Evolutionary conservation across 2,329 filamentous ascomycete genomes (phyloP).

Genomic region (Scedosporium aurantiacum): DNA sequence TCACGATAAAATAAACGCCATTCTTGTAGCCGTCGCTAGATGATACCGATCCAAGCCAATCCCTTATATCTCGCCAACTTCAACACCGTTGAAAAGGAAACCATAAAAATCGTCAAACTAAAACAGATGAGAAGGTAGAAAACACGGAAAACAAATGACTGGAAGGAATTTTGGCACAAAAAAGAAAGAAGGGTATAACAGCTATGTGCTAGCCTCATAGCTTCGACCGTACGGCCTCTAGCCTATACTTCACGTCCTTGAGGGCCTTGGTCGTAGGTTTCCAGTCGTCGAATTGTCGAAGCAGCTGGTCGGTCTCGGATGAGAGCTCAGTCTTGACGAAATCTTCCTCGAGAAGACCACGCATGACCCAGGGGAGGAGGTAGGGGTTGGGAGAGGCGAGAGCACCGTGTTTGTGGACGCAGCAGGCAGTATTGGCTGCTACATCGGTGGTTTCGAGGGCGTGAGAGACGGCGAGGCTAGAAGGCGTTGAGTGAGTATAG

Average conservation of each 20-base stretch:
- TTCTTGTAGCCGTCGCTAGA: background rate
- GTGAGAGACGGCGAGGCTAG: conserved; percentile 54
- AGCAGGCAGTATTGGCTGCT: conserved; percentile 23
- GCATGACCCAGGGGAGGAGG: conserved; percentile 89
- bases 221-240: conserved; percentile 85
- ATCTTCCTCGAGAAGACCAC: conserved; percentile 83
- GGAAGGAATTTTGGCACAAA: background rate
- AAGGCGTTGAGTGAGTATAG: conserved; percentile 14
- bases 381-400: conserved; percentile 64
- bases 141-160: background rate
- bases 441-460: conserved; percentile 59
- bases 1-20: background rate
- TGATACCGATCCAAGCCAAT: background rate
- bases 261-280: conserved; percentile 80
- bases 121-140: background rate
- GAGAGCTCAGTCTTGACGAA: conserved; percentile 73
- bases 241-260: conserved; percentile 88
- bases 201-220: conserved; percentile 32
- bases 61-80: too few species aligned
- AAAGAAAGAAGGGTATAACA: background rate
- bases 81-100: background rate
- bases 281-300: conserved; percentile 91
- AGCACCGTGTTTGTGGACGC: conserved; percentile 14
- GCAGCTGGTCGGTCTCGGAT: conserved; percentile 63
- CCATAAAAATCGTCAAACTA: background rate